Conservation (phyloP, 169 alveolate species). For the Plasmodium cynomolgi region DNA sequence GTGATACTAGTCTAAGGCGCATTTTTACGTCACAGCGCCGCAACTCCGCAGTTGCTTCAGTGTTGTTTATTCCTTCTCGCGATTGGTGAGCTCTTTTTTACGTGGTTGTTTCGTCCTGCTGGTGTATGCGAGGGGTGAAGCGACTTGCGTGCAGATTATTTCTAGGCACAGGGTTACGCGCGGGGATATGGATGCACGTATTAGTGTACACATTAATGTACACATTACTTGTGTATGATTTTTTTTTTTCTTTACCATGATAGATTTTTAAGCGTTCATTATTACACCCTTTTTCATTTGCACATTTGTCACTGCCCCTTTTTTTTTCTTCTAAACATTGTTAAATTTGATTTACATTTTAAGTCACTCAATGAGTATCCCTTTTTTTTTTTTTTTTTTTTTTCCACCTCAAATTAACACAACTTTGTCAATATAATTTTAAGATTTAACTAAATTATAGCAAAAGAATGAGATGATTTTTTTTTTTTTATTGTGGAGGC, state of each 20-base stretch:
- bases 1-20: not conserved
- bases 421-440: not conserved
- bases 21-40: not conserved
- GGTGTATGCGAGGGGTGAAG: not conserved
- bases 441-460: not conserved
- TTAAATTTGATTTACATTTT: not conserved
- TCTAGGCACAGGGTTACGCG: not conserved
- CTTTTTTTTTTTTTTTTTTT: not conserved
- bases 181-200: not conserved
- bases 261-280: not conserved
- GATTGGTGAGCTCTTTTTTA: not conserved
- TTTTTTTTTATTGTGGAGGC: not conserved
- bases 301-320: not conserved
- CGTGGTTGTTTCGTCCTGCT: not conserved
- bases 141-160: not conserved
- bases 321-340: not conserved
- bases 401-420: conserved; percentile 6
- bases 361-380: not conserved
- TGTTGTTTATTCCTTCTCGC: not conserved
- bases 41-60: not conserved
- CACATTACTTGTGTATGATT: not conserved
- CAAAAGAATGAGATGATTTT: not conserved
- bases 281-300: not conserved
- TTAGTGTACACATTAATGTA: not conserved
- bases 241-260: not conserved